A percentile compares a stretch with the other conserved stretches of the same genome.
Conservation (phyloP, 768 basidiomycete species). For the Mycena capillaripes region DNA sequence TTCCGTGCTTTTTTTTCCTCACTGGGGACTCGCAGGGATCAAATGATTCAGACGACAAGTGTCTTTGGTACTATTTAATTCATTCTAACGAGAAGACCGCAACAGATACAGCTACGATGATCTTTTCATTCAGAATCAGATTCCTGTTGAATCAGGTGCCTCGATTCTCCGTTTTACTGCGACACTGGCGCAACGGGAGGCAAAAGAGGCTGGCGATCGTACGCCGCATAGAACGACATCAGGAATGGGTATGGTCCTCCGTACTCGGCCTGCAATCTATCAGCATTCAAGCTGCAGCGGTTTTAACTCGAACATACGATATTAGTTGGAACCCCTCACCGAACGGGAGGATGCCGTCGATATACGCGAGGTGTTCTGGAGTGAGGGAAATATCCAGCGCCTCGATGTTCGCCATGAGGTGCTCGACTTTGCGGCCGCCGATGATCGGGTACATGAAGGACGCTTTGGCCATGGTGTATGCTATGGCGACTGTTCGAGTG, state of each 20-base stretch:
- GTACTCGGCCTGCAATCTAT: not conserved
- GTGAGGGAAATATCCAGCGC: slow-evolving; percentile 55
- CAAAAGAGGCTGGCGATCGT: not conserved
- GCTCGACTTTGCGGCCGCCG: slow-evolving; percentile 57
- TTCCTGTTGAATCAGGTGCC: no score
- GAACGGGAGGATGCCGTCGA: slow-evolving; percentile 53
- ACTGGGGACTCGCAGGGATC: no score
- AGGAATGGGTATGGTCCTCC: not conserved
- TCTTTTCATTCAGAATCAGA: no score
- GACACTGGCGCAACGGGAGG: not conserved
- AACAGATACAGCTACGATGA: no score
- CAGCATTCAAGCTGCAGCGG: not conserved
- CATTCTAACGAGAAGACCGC: no score
- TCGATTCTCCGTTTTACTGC: not conserved
- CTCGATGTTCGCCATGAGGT: slow-evolving; percentile 56
- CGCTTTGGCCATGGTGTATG: slow-evolving; percentile 54
- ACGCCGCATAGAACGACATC: not conserved
- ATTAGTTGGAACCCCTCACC: slow-evolving; percentile 49
- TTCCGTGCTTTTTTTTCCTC: no score
- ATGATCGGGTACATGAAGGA: slow-evolving; percentile 58
- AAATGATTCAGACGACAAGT: no score
- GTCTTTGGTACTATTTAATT: no score
- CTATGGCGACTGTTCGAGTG: not conserved
- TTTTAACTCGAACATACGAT: not conserved
- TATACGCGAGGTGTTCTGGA: slow-evolving; percentile 50